Base-by-base conservation (phyloP, 2,329 filamentous ascomycete genomes). In the Neonectria hederae region DNA sequence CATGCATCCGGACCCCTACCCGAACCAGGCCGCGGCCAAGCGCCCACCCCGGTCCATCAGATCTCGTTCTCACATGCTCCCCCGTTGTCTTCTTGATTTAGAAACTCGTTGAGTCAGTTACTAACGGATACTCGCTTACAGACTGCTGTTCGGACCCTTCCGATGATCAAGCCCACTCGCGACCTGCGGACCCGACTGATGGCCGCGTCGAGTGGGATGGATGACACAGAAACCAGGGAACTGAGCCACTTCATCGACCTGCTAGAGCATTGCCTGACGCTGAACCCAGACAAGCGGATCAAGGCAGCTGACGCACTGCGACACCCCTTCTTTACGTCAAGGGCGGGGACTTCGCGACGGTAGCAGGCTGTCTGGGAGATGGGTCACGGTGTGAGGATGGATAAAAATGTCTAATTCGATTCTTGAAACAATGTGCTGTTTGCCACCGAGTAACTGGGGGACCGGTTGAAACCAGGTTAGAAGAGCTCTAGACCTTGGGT, bases 251-350 rank as follows among this genome's bases (percentile, higher is more conserved):
- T 99, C 78, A 85, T 93, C 70, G 94, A 98, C 78, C 82, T 99
- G 53, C 81, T 99, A 62, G 94, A 97, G 75, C 90, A 92, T 59
- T 98, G 94, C 76, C 83, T 99, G 68, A 89, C 90, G 63, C 85
- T 98, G 68, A 97, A 98, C 75, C 93, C 95, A 1, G 94, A 97
- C 77, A 97, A 97, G 83, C 88, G 96, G 67, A 92, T 96, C 74
- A 95, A 92, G 51, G 92, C 96, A 0, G 83, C 86, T 14, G 94
- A 98, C 74, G 96, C 96, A 53, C 82, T 98, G 72, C 90, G 89
- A 75, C 95, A 98, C 82, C 92, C 92, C 1, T 98, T 98, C 79
- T 93, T 98, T 72, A 82, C 81, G 26, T 81, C 84, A 24, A 70
- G 65, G 59, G 61, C 72, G 51, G 74, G 73, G 40, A 52, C 66